These are phyloP conservation scores for Pseudogymnoascus verrucosus DNA, from an alignment of 2,329 filamentous ascomycete genomes.

Conservation along the genomic window DNA sequence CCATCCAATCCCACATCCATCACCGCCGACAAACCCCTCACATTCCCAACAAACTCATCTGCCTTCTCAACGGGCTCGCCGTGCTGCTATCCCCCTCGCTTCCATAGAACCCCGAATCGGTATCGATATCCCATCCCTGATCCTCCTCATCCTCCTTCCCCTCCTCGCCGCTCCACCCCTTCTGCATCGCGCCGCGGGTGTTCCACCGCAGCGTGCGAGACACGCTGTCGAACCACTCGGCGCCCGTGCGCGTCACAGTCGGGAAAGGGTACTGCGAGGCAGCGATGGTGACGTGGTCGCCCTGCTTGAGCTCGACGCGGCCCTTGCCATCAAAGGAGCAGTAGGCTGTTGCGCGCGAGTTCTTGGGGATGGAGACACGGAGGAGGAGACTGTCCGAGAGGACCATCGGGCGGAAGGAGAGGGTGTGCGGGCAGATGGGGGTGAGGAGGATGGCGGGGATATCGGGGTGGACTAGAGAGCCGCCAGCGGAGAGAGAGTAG, in stretches of 20 bases:
- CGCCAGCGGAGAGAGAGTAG: conserved; percentile 91
- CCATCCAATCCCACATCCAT: background rate
- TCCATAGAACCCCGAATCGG: conserved; percentile 64
- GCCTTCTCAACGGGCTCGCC: conserved; percentile 60
- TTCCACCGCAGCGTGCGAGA: conserved; percentile 92
- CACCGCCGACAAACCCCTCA: background rate
- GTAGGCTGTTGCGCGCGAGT: conserved; percentile 86
- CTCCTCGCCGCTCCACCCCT: conserved; percentile 53
- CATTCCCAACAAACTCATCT: conserved; percentile 66
- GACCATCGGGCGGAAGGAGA: conserved; percentile 97
- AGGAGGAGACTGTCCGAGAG: conserved; percentile 90
- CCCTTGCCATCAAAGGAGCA: conserved; percentile 97
- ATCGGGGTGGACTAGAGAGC: conserved; percentile 90
- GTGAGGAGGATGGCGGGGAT: conserved; percentile 95
- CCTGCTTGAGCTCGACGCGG: conserved; percentile 83
- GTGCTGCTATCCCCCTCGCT: conserved; percentile 65
- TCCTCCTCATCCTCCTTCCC: conserved; percentile 37
- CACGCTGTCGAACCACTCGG: conserved; percentile 96
- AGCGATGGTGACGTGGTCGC: conserved; percentile 92
- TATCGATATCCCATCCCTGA: conserved; percentile 88
- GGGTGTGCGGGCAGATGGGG: conserved; percentile 92
- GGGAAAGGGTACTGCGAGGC: conserved; percentile 96
- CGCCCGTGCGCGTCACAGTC: conserved; percentile 80
- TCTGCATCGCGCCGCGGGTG: conserved; percentile 82
- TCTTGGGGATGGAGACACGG: conserved; percentile 75